Evolutionary conservation across 2,329 filamentous ascomycete genomes (phyloP).

Genomic region (Aspergillaceae sp.): DNA sequence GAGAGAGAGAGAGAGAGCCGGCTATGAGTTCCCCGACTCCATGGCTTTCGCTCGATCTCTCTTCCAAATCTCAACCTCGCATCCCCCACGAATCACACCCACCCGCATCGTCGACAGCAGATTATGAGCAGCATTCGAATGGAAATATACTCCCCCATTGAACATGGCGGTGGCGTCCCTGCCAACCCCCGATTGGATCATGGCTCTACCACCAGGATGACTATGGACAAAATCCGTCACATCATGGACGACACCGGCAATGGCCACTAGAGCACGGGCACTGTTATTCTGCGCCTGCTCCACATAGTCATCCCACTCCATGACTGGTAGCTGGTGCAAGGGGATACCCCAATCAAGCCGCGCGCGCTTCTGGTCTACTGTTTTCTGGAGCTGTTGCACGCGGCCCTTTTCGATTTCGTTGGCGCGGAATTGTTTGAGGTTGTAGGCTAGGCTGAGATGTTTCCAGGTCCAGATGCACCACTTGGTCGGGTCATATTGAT

Average conservation of each 20-base stretch:
- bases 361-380: conserved; percentile 71
- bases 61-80: conserved; percentile 82
- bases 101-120: conserved; percentile 73
- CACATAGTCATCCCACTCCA: neutral
- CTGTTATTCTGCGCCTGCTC: neutral
- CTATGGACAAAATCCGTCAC: neutral
- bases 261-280: neutral
- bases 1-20: no score
- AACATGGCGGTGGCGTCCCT: neutral
- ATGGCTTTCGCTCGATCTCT: no score
- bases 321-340: neutral
- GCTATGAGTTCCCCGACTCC: no score
- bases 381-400: conserved; percentile 46
- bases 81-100: conserved; percentile 70
- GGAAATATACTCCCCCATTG: neutral
- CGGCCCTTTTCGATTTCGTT: neutral
- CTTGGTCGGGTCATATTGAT: conserved; percentile 79
- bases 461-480: conserved; percentile 59
- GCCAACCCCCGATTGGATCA: neutral
- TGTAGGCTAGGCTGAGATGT: neutral
- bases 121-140: conserved; percentile 74
- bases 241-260: neutral
- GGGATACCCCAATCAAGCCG: conserved; percentile 42
- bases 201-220: neutral
- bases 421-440: neutral